Base-by-base conservation (phyloP, 768 basidiomycete species). In the Termitomyces sp. region DNA sequence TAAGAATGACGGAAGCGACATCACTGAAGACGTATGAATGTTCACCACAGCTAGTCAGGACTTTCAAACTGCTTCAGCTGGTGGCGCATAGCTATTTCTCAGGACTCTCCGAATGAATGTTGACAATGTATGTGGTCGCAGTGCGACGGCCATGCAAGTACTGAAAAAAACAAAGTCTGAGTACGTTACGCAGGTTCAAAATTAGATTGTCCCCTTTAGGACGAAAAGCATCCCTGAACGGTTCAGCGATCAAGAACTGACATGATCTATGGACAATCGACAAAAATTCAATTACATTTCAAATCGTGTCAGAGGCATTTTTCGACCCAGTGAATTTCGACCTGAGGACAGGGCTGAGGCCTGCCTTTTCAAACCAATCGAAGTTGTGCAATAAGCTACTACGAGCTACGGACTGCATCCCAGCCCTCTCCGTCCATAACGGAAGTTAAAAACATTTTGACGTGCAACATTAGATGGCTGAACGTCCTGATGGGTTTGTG, bases 21-120 rank as follows among this genome's bases (percentile, higher is more conserved):
- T 50, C 24, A 60, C 51, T 54, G 58, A 53, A 59, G 55, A 57
- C 57, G 59, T 59, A 19, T 60, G 28, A 53, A 52, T 52, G 28
- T 32, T 37, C n/a, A 26, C 54, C 14, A 24, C 14, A 12, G 37
- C 7, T 15, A 37, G 15, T 14, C 9, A 17, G 26, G 35, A 17
- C 32, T 26, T 44, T 40, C n/a, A n/a, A n/a, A n/a, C n/a, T n/a
- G 12, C 55, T 44, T 24, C 37, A 37, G 17, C 43, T 56, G 40
- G 58, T 59, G 58, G 58, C 58, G 58, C 28, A 9, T n/a, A 9
- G 11, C 10, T 14, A 41, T 21, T 7, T 41, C 12, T 21, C 24
- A 19, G 15, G 19, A 30, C 26, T 30, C 32, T 17, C 28, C 12
- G 21, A 2, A 26, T 22, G 21, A 5, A 17, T 10, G 8, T 12